Evolutionary conservation across 2,329 filamentous ascomycete species (phyloP).

Genomic region (Paecilomyces niveus): DNA sequence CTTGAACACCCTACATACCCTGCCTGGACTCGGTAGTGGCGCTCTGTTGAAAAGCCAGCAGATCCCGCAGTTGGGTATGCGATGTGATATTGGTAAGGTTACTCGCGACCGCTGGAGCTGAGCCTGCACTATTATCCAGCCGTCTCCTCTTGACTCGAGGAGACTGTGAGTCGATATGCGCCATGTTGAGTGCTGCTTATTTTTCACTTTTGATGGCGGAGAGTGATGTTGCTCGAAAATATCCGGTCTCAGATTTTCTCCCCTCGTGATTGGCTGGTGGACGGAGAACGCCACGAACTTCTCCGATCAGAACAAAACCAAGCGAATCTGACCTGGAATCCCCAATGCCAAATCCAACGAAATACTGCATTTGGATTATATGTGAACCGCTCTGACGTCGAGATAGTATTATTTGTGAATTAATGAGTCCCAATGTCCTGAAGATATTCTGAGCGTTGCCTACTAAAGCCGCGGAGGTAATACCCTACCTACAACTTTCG

Average conservation of each 20-base stretch:
- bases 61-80: slow-evolving; percentile 59
- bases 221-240: background rate
- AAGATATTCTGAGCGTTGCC: too few relatives aligned
- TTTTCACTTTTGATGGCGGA: background rate
- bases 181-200: slow-evolving; percentile 16
- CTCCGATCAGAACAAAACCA: background rate
- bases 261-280: slow-evolving; percentile 1
- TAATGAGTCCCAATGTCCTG: too few relatives aligned
- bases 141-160: slow-evolving; percentile 34
- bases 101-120: slow-evolving; percentile 3
- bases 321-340: too few relatives aligned
- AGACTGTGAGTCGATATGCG: slow-evolving; percentile 24
- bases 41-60: slow-evolving; percentile 67
- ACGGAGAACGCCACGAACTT: background rate
- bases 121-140: slow-evolving; percentile 20
- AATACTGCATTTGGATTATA: background rate
- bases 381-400: background rate
- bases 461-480: too few relatives aligned
- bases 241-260: slow-evolving; percentile 1
- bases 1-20: slow-evolving; percentile 52
- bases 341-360: background rate
- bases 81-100: slow-evolving; percentile 30
- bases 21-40: slow-evolving; percentile 45
- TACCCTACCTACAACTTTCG: too few relatives aligned
- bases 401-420: too few relatives aligned